A percentile compares a stretch with the other conserved stretches of the same genome.
Evolutionary conservation across 2,329 filamentous ascomycete genomes (phyloP).

Genomic region (Ascochyta rabiei): DNA sequence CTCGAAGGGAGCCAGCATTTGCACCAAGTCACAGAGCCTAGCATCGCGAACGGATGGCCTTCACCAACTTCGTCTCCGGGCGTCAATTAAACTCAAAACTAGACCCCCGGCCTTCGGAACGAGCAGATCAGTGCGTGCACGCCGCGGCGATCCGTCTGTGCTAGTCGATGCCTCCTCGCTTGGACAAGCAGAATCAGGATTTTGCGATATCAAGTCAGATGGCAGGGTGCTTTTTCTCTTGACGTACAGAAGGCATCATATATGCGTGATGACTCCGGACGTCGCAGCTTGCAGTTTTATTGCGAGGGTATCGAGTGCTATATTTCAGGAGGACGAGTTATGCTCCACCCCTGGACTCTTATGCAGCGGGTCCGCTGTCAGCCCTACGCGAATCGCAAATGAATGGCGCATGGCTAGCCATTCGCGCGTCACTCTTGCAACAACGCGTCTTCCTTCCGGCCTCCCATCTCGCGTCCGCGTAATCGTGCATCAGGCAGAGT

Average conservation of each 20-base stretch:
- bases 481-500: slow-evolving; percentile 11
- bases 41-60: not conserved
- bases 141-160: slow-evolving; percentile 20
- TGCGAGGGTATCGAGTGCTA: slow-evolving; percentile 9
- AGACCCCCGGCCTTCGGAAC: slow-evolving; percentile 20
- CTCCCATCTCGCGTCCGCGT: slow-evolving; percentile 7
- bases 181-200: slow-evolving; percentile 6
- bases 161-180: slow-evolving; percentile 8
- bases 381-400: slow-evolving; percentile 14
- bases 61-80: slow-evolving; percentile 2
- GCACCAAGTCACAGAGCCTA: slow-evolving; percentile 4
- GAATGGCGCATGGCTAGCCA: slow-evolving; percentile 12
- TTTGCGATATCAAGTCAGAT: slow-evolving; percentile 1
- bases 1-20: not conserved
- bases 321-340: slow-evolving; percentile 18
- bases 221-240: slow-evolving; percentile 7
- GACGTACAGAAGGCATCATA: slow-evolving; percentile 9
- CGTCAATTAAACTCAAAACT: slow-evolving; percentile 18
- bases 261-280: slow-evolving; percentile 10
- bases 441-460: slow-evolving; percentile 5
- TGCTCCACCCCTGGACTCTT: slow-evolving; percentile 6
- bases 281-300: slow-evolving; percentile 3
- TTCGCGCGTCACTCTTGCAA: slow-evolving; percentile 15
- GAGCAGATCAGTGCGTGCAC: slow-evolving; percentile 23
- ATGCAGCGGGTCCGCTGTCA: slow-evolving; percentile 16